Conservation (phyloP, 2,329 filamentous ascomycete species). For the Moelleriella libera region DNA sequence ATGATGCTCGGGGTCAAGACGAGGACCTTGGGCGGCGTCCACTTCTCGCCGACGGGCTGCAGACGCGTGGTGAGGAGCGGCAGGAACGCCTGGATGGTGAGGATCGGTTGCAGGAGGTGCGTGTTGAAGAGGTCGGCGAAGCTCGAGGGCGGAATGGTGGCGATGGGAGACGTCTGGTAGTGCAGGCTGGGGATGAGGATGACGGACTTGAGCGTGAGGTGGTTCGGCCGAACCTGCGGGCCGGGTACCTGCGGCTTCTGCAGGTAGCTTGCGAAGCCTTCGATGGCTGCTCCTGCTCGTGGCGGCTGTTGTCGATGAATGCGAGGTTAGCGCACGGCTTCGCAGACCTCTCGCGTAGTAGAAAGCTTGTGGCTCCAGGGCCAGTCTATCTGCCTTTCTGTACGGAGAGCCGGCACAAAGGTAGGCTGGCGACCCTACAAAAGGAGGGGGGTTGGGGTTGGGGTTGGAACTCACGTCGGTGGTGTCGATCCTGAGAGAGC, state of each 20-base stretch:
- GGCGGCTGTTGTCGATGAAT: conserved; percentile 36
- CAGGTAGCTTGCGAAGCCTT: conserved; percentile 57
- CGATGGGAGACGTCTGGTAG: conserved; percentile 72
- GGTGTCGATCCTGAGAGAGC: conserved; percentile 69
- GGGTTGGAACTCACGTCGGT: conserved; percentile 46
- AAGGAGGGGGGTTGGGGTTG: background rate
- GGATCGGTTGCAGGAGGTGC: conserved; percentile 77
- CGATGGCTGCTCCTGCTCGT: conserved; percentile 53
- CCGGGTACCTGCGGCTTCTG: conserved; percentile 64
- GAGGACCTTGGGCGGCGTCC: conserved; percentile 50
- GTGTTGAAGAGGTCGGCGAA: conserved; percentile 89
- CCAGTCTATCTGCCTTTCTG: no score
- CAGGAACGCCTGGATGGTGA: conserved; percentile 82
- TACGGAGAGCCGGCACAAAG: no score
- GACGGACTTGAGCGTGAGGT: conserved; percentile 62
- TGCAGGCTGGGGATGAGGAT: conserved; percentile 71
- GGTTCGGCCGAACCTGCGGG: conserved; percentile 60
- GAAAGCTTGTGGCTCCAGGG: no score
- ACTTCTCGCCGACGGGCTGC: conserved; percentile 33
- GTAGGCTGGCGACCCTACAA: no score
- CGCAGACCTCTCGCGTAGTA: background rate
- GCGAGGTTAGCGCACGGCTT: background rate
- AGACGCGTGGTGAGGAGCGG: conserved; percentile 56
- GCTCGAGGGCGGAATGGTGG: conserved; percentile 67
- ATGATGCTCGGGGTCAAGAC: conserved; percentile 71